Base-by-base conservation (phyloP, 805 yeast species). In the Wickerhamiella spandovensis region DNA sequence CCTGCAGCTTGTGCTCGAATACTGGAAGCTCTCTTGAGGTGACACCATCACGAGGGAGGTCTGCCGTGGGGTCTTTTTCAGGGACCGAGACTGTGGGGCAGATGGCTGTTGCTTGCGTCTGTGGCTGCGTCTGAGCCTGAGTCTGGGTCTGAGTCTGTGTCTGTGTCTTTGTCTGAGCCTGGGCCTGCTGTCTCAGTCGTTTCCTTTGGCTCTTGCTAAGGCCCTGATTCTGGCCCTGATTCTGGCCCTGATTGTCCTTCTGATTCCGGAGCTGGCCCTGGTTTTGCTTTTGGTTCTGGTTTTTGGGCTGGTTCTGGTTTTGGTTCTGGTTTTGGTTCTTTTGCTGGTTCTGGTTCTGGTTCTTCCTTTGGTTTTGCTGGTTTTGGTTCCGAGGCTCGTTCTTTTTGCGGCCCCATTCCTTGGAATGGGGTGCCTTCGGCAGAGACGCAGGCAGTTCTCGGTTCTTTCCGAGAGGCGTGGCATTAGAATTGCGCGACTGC, bases 1-100 rank as follows among this genome's bases (percentile, higher is more conserved):
- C 97, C 62, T 92, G 97, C 41, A 77, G 74, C 1, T 85, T 77
- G 49, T 89, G 71, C 55, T 82, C 81, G 64, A 83, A 87, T n/a
- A 35, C 39, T 7, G 39, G 39, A 5, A 4, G 7, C 2, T 35
- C 39, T 3, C 39, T 8, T 5, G 18, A 35, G 39, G 39, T 35
- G 15, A 35, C 39, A 20, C 39, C 39, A 17, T 35, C 39, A 3
- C 20, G 39, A 4, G 39, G 39, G 9, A 35, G 39, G 18, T 35
- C 20, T 3, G 20, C 5, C n/a, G n/a, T n/a, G n/a, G n/a, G n/a
- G n/a, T n/a, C n/a, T n/a, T n/a, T n/a, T n/a, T n/a, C n/a, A n/a
- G n/a, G n/a, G n/a, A n/a, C n/a, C n/a, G n/a, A n/a, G n/a, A n/a
- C n/a, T n/a, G n/a, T n/a, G n/a, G n/a, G n/a, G n/a, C n/a, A n/a